Conservation (phyloP, 805 yeast genomes). For the Candida khao-thaluensis region DNA sequence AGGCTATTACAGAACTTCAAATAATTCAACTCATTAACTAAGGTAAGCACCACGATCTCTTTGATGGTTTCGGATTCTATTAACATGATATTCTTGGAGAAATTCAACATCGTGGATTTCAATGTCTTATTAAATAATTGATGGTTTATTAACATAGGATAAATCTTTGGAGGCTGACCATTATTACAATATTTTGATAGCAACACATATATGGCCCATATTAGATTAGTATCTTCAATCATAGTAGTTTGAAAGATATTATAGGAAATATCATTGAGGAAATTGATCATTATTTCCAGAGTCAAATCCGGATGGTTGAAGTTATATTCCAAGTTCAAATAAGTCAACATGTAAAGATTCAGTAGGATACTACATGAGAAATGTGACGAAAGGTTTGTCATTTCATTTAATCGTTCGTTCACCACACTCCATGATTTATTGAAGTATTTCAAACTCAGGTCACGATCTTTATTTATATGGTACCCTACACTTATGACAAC, state of each 20-base stretch:
- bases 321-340: constrained; percentile 41
- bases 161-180: constrained; percentile 39
- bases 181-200: constrained; percentile 44
- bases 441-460: constrained; percentile 34
- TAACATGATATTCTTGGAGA: constrained; percentile 23
- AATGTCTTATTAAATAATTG: constrained; percentile 11
- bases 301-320: constrained; percentile 27
- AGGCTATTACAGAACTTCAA: constrained; percentile 20
- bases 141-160: constrained; percentile 20
- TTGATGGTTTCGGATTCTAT: constrained; percentile 23
- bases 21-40: constrained; percentile 35
- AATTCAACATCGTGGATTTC: constrained; percentile 22
- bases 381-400: neutral
- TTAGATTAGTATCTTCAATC: constrained; percentile 23
- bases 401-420: constrained; percentile 1
- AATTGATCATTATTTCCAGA: constrained; percentile 47
- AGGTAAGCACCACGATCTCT: constrained; percentile 29
- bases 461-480: constrained; percentile 25
- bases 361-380: constrained; percentile 34
- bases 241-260: constrained; percentile 28
- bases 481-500: constrained; percentile 47
- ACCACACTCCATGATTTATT: constrained; percentile 40
- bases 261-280: constrained; percentile 42
- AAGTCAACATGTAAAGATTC: constrained; percentile 45
- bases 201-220: constrained; percentile 50